Percentiles rank a stretch among this genome's conserved stretches.
Evolutionary conservation across 306 rosid genomes (phyloP).

Genomic region (Castanea sativa): DNA sequence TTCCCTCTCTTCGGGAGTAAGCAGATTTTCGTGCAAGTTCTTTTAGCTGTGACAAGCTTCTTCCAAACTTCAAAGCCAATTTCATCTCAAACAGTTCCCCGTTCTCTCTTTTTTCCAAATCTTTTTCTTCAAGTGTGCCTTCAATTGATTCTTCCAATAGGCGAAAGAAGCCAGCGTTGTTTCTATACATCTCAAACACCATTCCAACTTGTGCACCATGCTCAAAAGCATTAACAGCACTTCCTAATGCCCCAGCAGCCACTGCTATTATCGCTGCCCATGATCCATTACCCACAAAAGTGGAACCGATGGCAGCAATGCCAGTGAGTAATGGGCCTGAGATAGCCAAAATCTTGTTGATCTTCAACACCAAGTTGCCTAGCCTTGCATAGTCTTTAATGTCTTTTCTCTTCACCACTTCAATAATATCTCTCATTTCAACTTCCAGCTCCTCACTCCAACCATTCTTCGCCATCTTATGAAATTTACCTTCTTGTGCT

Average conservation of each 20-base stretch:
- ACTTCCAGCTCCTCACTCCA: slow-evolving; percentile 32
- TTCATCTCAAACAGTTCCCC: slow-evolving; percentile 40
- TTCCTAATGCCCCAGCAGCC: slow-evolving; percentile 37
- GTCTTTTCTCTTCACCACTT: slow-evolving; percentile 34
- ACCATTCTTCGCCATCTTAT: slow-evolving; percentile 19
- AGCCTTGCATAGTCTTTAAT: slow-evolving; percentile 35
- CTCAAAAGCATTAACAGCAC: slow-evolving; percentile 28
- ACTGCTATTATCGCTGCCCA: slow-evolving; percentile 19
- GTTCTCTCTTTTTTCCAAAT: slow-evolving; percentile 40
- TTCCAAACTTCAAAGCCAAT: slow-evolving; percentile 7
- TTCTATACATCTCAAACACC: slow-evolving; percentile 48
- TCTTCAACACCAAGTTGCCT: slow-evolving; percentile 36
- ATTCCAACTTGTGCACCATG: slow-evolving; percentile 47
- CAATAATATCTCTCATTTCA: slow-evolving; percentile 32
- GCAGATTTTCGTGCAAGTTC: slow-evolving; percentile 39
- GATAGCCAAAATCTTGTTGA: slow-evolving; percentile 32
- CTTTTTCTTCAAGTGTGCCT: slow-evolving; percentile 26
- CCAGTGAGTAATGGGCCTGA: too few species aligned
- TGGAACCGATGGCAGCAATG: slow-evolving; percentile 18
- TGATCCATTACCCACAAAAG: slow-evolving; percentile 23
- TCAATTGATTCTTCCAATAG: slow-evolving; percentile 30
- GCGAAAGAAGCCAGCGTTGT: slow-evolving; percentile 36
- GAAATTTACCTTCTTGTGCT: too few species aligned
- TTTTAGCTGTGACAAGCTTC: slow-evolving; percentile 23
- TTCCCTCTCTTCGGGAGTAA: slow-evolving; percentile 26